Evolutionary conservation across 2,329 filamentous ascomycete species (phyloP).

Genomic region (Alternaria consortialis): DNA sequence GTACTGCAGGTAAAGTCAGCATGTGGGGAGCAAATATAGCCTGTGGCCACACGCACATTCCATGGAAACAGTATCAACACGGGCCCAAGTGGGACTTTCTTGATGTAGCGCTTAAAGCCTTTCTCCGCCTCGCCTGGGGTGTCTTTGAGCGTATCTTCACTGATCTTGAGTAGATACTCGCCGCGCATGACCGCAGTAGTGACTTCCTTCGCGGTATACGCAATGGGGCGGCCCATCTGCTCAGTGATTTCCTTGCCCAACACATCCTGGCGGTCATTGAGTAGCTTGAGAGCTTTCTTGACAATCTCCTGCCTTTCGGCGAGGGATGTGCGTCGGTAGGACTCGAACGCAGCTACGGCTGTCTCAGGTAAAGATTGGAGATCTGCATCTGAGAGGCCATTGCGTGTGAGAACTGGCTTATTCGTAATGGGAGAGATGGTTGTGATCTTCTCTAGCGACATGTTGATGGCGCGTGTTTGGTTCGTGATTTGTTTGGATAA

Average conservation of each 20-base stretch:
- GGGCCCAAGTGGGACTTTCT: conserved; percentile 86
- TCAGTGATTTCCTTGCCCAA: conserved; percentile 86
- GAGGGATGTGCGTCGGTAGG: conserved; percentile 78
- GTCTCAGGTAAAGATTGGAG: conserved; percentile 75
- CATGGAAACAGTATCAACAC: conserved; percentile 92
- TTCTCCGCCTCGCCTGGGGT: conserved; percentile 84
- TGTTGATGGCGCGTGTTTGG: conserved; percentile 36
- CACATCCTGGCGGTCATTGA: conserved; percentile 77
- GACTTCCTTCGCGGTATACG: conserved; percentile 84
- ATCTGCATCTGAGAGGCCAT: conserved; percentile 75
- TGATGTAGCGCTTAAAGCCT: conserved; percentile 90
- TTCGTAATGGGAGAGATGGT: conserved; percentile 94
- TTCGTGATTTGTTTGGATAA: conserved; percentile 18
- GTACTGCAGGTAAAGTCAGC: conserved; percentile 68
- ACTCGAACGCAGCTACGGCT: conserved; percentile 78
- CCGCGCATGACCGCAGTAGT: conserved; percentile 84
- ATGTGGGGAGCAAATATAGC: conserved; percentile 13
- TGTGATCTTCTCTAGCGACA: conserved; percentile 67
- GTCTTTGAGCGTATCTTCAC: conserved; percentile 78
- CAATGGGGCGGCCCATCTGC: conserved; percentile 94
- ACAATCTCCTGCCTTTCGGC: conserved; percentile 81
- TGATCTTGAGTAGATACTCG: conserved; percentile 86
- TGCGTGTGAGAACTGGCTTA: conserved; percentile 80
- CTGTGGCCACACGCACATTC: conserved; percentile 74
- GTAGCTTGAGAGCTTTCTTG: conserved; percentile 76